Percentiles rank a stretch among this genome's conserved stretches.
These are phyloP conservation scores for Quercus robur DNA, from an alignment of 306 rosid genomes.

Conservation along the genomic window DNA sequence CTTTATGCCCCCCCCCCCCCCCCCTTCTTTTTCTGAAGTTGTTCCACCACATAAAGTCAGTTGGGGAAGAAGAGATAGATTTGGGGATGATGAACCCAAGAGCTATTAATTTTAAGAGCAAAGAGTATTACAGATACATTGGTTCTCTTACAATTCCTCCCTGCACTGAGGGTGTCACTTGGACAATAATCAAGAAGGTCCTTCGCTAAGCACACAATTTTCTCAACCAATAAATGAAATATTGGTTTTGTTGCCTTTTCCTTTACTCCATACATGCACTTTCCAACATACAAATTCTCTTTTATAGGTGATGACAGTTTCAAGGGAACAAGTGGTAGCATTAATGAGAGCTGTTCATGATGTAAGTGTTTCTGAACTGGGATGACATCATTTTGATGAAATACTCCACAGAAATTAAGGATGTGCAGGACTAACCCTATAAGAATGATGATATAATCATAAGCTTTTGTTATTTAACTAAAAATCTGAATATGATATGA, in stretches of 20 bases:
- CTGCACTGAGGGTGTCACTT: constrained; percentile 66
- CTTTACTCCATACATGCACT: not conserved
- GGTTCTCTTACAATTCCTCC: constrained; percentile 85
- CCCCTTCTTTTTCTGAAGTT: constrained; percentile 25
- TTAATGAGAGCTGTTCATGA: constrained; percentile 50
- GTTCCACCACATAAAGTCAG: constrained; percentile 28
- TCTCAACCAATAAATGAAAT: not conserved
- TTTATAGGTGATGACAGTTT: constrained; percentile 57
- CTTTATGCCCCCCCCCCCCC: not conserved
- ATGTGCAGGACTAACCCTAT: not conserved
- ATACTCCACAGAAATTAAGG: not conserved
- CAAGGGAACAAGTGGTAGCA: constrained; percentile 52
- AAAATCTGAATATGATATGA: no score
- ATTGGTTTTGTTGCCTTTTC: not conserved
- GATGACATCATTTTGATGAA: not conserved
- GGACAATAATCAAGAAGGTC: constrained; percentile 69
- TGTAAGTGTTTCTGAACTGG: constrained; percentile 34
- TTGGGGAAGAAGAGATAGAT: constrained; percentile 35
- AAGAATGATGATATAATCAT: not conserved
- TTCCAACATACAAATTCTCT: not conserved
- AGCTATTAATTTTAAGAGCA: constrained; percentile 43
- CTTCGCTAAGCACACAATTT: not conserved
- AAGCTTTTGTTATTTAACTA: no score
- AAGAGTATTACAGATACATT: constrained; percentile 66
- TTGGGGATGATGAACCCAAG: constrained; percentile 54